These are phyloP conservation scores for Acanthamoeba castellanii DNA, from an alignment of 208 protist species.

Conservation along the genomic window DNA sequence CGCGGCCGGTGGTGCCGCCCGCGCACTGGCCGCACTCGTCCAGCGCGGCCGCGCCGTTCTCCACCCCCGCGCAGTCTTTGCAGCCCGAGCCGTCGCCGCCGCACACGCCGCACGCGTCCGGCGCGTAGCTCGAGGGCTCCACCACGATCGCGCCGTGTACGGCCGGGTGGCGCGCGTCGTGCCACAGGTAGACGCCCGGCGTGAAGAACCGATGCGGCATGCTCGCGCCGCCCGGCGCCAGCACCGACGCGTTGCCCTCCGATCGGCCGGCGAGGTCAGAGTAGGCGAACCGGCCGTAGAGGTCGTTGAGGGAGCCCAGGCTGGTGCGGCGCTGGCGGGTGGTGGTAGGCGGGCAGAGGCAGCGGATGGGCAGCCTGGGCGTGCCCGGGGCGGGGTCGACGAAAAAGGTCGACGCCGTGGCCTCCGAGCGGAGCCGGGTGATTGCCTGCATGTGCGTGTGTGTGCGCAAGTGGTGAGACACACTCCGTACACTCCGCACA, in stretches of 20 bases:
- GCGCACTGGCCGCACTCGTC: not conserved
- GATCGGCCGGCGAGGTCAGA: not conserved
- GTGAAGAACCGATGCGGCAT: slow-evolving; percentile 21
- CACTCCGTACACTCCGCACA: too few species aligned
- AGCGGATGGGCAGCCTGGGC: too few species aligned
- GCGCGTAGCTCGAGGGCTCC: not conserved
- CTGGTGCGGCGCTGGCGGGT: not conserved
- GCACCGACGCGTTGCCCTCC: not conserved
- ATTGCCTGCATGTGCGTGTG: too few species aligned
- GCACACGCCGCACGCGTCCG: slow-evolving; percentile 30
- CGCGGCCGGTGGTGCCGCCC: not conserved
- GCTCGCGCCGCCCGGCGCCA: not conserved
- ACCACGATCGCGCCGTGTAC: not conserved
- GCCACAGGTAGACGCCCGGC: slow-evolving; percentile 24
- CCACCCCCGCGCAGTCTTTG: not conserved
- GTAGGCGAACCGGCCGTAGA: not conserved
- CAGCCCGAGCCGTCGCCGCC: not conserved
- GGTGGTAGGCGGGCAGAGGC: not conserved
- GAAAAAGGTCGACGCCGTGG: too few species aligned
- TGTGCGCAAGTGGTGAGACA: too few species aligned
- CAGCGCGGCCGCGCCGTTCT: not conserved
- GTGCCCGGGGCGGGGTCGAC: too few species aligned
- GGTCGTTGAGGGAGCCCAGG: not conserved
- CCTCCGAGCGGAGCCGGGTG: too few species aligned
- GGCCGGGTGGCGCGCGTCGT: not conserved